These are phyloP conservation scores for Penicillium oxalicum DNA, from an alignment of 2,329 filamentous ascomycete species.

Conservation along the genomic window DNA sequence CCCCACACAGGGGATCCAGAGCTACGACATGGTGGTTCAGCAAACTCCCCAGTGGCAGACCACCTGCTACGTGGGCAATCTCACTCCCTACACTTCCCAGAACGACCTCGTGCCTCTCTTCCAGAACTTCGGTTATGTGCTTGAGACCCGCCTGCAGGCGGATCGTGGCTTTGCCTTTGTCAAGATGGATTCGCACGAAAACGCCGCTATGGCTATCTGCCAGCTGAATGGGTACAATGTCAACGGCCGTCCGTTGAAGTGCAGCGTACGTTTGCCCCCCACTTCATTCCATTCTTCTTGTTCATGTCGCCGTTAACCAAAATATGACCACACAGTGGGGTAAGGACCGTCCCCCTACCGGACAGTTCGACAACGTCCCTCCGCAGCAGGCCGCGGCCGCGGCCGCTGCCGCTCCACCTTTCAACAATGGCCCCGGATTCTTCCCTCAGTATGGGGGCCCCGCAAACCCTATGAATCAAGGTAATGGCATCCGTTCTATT, in stretches of 20 bases:
- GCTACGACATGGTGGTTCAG: slow-evolving; percentile 91
- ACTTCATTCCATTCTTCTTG: background rate
- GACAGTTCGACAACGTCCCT: slow-evolving; percentile 75
- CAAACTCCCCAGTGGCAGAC: slow-evolving; percentile 98
- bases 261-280: slow-evolving; percentile 70
- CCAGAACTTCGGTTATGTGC: slow-evolving; percentile 96
- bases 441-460: slow-evolving; percentile 91
- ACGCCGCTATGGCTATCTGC: slow-evolving; percentile 96
- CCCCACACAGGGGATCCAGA: slow-evolving; percentile 91
- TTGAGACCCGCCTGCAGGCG: slow-evolving; percentile 95
- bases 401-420: slow-evolving; percentile 44
- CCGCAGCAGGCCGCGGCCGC: slow-evolving; percentile 62
- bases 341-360: slow-evolving; percentile 90
- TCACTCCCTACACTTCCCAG: slow-evolving; percentile 95
- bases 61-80: slow-evolving; percentile 93
- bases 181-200: slow-evolving; percentile 98
- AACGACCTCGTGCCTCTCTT: slow-evolving; percentile 96
- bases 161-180: slow-evolving; percentile 97
- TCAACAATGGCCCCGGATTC: slow-evolving; percentile 67
- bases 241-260: slow-evolving; percentile 93
- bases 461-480: slow-evolving; percentile 56
- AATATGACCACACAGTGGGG: slow-evolving; percentile 65
- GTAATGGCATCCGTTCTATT: slow-evolving; percentile 26
- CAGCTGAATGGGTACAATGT: slow-evolving; percentile 97
- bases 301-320: slow-evolving; percentile 21